Evolutionary conservation across 1,139 yeast species (phyloP), one percentile per base, ranked within the genome.

Genomic region (Scheffersomyces illinoinensis): DNA sequence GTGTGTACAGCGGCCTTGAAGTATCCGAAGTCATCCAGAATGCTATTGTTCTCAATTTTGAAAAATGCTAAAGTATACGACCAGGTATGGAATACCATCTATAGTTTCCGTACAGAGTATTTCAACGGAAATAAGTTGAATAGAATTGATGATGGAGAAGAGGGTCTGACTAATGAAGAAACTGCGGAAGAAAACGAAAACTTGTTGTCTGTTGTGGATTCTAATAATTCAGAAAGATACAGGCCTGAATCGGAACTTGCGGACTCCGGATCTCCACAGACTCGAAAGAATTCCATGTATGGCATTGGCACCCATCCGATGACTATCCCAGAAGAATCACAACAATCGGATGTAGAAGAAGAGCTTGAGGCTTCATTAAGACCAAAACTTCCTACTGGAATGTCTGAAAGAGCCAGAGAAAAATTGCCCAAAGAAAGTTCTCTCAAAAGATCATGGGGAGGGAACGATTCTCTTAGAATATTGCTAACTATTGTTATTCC

Each of bases 391-490:
- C 93, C 91, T 1, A 71, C 81, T 1, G 93, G 93, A 2, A 84
- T 89, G 88, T 84, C 91, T 0, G 71, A 72, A 19, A 83, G 77
- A 59, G 85, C 87, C 0, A 83, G 83, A 57, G 85, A 86, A n/a
- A 91, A 90, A 66, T 71, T 78, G 26, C 85, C 87, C 0, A 75
- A 76, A 54, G 83, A 82, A 57, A 77, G 83, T 2, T 81, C 87
- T 1, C 69, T 88, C 39, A 73, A 76, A 26, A 70, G 79, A 49
- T 76, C 85, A 0, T 89, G 93, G 93, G 82, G 86, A 10, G 93
- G 93, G 0, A 75, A 76, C 54, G 81, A 79, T 52, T 79, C 89
- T 0, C 75, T 88, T 19, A 66, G 76, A 10, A 70, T 83, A 1
- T 72, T 89, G 1, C 64, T 83, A 12, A 76, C 79, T 12, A 67